Percentiles rank a stretch among this genome's conserved stretches.
Conservation (phyloP, 371 early-diverging fungal genomes). For the Apophysomyces variabilis region DNA sequence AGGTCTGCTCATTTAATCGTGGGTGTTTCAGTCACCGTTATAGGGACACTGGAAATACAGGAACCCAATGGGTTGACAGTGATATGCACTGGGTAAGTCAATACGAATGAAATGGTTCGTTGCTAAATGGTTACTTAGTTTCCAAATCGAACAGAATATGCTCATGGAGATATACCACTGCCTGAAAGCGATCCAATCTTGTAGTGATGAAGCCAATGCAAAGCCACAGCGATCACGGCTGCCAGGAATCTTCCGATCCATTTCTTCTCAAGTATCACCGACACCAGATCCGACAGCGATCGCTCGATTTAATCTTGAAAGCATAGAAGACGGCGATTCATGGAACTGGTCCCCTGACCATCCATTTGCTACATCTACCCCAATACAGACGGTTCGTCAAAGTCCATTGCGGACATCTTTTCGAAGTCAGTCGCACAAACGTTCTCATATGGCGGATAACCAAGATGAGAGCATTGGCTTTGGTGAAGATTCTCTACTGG, state of each 20-base stretch:
- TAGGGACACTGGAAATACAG: slow-evolving; percentile 12
- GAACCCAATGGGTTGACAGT: slow-evolving; percentile 12
- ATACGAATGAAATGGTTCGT: neutral
- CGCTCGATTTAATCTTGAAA: slow-evolving; percentile 11
- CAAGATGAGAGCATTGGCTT: slow-evolving; percentile 29
- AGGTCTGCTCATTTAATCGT: slow-evolving; percentile 10
- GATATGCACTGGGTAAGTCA: slow-evolving; percentile 14
- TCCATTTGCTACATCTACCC: slow-evolving; percentile 30
- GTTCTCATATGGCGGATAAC: neutral
- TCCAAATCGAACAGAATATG: slow-evolving; percentile 20
- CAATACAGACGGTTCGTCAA: slow-evolving; percentile 1
- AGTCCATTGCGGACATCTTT: slow-evolving; percentile 1
- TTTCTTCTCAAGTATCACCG: slow-evolving; percentile 3
- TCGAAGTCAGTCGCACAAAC: neutral
- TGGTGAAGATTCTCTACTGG: slow-evolving; percentile 25
- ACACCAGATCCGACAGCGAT: neutral
- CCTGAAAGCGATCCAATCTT: slow-evolving; percentile 14
- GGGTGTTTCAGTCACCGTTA: slow-evolving; percentile 18
- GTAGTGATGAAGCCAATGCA: neutral
- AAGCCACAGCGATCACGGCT: neutral
- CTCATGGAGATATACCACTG: slow-evolving; percentile 22
- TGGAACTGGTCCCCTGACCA: slow-evolving; percentile 30
- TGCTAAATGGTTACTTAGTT: slow-evolving; percentile 9
- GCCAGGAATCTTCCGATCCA: neutral
- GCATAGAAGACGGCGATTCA: slow-evolving; percentile 12